These are phyloP conservation scores for Fusarium udum DNA, from an alignment of 2,329 filamentous ascomycete species.

Conservation along the genomic window DNA sequence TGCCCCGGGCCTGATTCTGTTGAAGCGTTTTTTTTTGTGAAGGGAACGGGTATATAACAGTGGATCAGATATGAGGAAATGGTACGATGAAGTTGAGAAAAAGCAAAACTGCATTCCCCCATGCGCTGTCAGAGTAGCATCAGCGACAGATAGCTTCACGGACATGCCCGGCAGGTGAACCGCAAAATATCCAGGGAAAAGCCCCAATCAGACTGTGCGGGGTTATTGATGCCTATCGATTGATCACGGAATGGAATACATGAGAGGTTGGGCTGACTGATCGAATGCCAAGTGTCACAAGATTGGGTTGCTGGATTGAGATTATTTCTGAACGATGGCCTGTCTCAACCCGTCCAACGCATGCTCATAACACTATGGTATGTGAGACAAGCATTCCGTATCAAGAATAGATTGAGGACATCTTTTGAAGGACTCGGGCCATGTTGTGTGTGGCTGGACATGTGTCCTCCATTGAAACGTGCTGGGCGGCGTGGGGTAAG, in stretches of 20 bases:
- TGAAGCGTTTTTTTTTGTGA: not conserved
- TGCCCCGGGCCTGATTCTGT: constrained; percentile 9
- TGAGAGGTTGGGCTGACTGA: constrained; percentile 23
- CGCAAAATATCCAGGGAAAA: constrained; percentile 8
- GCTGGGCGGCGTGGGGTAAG: constrained; percentile 43
- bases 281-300: constrained; percentile 14
- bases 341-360: constrained; percentile 26
- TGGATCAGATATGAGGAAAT: constrained; percentile 24
- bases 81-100: constrained; percentile 35
- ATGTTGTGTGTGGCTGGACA: constrained; percentile 49
- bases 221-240: constrained; percentile 16
- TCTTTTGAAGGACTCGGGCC: constrained; percentile 28
- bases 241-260: constrained; percentile 11
- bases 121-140: constrained; percentile 10
- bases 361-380: constrained; percentile 7
- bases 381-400: constrained; percentile 36
- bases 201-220: constrained; percentile 14
- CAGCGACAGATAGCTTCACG: constrained; percentile 10
- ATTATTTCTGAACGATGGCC: constrained; percentile 5
- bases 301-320: not conserved
- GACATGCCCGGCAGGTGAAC: constrained; percentile 32
- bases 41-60: constrained; percentile 17
- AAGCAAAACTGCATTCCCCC: constrained; percentile 28
- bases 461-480: constrained; percentile 52
- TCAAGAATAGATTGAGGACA: constrained; percentile 28